Evolutionary conservation across 768 basidiomycete genomes (phyloP).

Genomic region (Suillus alpinus): DNA sequence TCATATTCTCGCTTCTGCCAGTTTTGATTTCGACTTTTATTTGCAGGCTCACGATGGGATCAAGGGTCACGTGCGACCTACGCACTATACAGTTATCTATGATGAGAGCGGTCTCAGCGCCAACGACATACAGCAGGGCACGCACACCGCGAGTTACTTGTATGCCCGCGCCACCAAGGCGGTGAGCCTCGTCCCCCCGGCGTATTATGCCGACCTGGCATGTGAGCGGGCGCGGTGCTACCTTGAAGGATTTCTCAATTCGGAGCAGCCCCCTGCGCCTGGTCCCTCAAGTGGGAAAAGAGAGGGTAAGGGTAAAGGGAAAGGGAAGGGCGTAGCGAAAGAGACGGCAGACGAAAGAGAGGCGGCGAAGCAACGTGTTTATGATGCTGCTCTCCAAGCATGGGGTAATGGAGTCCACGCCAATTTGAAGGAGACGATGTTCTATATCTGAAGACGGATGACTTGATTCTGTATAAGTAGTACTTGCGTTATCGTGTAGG

Average conservation of each 20-base stretch:
- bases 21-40: slow-evolving; percentile 65
- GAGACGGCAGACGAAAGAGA: not conserved
- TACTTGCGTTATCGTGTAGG: too few species aligned
- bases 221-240: slow-evolving; percentile 80
- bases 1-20: slow-evolving; percentile 15
- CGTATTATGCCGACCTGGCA: slow-evolving; percentile 80
- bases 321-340: not conserved
- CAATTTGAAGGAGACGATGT: slow-evolving; percentile 65
- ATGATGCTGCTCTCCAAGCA: slow-evolving; percentile 17
- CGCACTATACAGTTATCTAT: slow-evolving; percentile 78
- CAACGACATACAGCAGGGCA: slow-evolving; percentile 71
- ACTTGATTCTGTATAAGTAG: not conserved
- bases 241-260: not conserved
- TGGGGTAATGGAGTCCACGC: slow-evolving; percentile 60
- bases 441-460: slow-evolving; percentile 53
- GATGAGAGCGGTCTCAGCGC: slow-evolving; percentile 69
- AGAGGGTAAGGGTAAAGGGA: not conserved
- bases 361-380: slow-evolving; percentile 19
- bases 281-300: not conserved
- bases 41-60: slow-evolving; percentile 74
- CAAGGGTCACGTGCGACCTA: slow-evolving; percentile 67
- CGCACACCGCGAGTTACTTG: slow-evolving; percentile 65
- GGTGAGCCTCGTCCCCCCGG: slow-evolving; percentile 76
- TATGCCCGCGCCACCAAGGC: slow-evolving; percentile 84
- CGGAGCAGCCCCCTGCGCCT: not conserved